Base-by-base conservation (phyloP, 306 rosid species). In the Geum urbanum region DNA sequence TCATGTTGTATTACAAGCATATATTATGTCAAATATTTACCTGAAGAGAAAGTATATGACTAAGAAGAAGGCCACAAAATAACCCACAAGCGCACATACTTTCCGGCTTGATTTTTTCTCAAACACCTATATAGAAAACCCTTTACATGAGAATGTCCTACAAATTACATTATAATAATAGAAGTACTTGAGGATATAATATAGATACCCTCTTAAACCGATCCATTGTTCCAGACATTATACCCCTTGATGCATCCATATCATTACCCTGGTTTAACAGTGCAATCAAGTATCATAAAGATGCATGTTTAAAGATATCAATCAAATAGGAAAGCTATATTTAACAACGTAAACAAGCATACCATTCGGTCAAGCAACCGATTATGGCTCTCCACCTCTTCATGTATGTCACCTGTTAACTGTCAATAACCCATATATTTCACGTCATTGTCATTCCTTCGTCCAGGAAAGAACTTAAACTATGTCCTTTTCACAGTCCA, bases 331-430 rank as follows among this genome's bases (percentile, higher is more conserved):
- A 6, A 14, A 14, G n/a, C 24, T 43, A 14, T 46, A 7, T 39
- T 15, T 6, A 69, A 59, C 24, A 41, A 51, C 41, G 48, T 53
- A 63, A 41, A 77, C 66, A 53, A 47, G 71, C 89, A 75, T 86
- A 90, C 99, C 97, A 88, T 84, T 56, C 82, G 82, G 69, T 94
- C 97, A 57, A 94, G 97, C 68, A 94, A 63, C 59, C 73, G 82
- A 80, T 88, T 94, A 79, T 91, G 99, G 77, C 83, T 88, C 76
- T 91, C 97, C 69, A 87, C 97, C 84, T 91, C 99, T 60, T 91
- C 91, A 22, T 91, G 95, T 77, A 94, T 88, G 85, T 91, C 99
- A 51, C 97, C 97, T 46, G 99, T 94, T 74, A 94, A 79, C 99
- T 94, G 91, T 72, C 73, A 75, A 27, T 65, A 73, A 73, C 49